Base-by-base conservation (phyloP, 2,329 filamentous ascomycete genomes). In the Alternaria infectoria region DNA sequence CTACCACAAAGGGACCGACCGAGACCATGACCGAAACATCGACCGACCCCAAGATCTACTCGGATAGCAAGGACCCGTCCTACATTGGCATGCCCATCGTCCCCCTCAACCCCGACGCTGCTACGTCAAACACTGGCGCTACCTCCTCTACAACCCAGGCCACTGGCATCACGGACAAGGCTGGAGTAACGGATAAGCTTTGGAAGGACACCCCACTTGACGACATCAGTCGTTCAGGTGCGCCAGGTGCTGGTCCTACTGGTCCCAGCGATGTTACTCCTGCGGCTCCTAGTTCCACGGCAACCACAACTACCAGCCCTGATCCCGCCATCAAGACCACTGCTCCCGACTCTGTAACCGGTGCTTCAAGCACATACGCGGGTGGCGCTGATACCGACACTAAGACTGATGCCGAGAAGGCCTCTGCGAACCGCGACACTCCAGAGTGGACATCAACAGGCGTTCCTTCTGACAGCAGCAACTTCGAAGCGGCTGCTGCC, bases 401-500 rank as follows among this genome's bases (percentile, higher is more conserved):
- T 28, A 68, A 67, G n/a, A 66, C 57, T n/a, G 62, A 66, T 44
- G 70, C 61, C 63, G 75, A 59, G 66, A 69, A 59, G 67, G 70
- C 52, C 25, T 49, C 51, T 47, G 62, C 59, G 26, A 63, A 64
- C 61, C 49, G 81, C 78, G 63, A 88, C 85, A 66, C 54, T 47
- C 64, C 59, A 30, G 44, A 30, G 19, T 0, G 87, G 87, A 7
- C 85, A 88, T 74, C 73, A 86, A 70, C 86, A 86, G 62, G 83
- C 90, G 66, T 87, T 21, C 50, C 55, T 21, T 59, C 62, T 40
- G 59, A 85, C 77, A 85, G 84, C 21, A 84, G 83, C 1, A 90
- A 82, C 32, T 87, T 88, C 15, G 89, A 92, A 43, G 89, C 90
- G 40, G 89, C 89, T 6, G 84, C 91, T 69, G 91, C 91, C 73